Conservation (phyloP, 2,329 filamentous ascomycete species). For the Botrytis sinoallii region DNA sequence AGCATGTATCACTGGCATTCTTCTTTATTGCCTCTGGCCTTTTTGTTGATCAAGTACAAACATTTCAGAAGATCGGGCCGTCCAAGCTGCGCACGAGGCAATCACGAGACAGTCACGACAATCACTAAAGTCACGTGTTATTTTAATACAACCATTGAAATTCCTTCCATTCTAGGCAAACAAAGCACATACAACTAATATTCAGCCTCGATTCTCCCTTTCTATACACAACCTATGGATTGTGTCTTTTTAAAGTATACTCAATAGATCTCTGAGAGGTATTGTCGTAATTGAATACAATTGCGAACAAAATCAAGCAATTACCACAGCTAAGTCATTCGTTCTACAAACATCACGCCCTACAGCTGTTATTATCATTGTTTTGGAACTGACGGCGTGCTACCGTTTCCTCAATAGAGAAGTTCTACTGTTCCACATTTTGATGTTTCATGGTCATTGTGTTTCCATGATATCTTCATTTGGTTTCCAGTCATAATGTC, state of each 20-base stretch:
- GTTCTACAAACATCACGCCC: no score
- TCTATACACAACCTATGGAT: not conserved
- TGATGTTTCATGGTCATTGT: no score
- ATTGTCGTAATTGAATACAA: no score
- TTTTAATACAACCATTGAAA: no score
- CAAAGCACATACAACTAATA: not conserved
- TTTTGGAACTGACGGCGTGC: no score
- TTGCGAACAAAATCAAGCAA: not conserved
- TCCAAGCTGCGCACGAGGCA: not conserved
- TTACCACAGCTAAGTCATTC: no score
- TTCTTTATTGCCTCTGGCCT: not conserved
- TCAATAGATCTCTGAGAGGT: not conserved
- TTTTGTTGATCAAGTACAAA: not conserved
- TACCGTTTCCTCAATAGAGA: no score
- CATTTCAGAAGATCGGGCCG: not conserved
- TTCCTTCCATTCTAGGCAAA: not conserved
- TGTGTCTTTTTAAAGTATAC: no score
- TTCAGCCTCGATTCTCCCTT: not conserved
- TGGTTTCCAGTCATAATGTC: no score
- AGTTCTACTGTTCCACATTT: no score
- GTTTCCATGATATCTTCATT: no score
- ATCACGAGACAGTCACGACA: not conserved
- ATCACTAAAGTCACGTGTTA: not conserved
- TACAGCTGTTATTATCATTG: no score
- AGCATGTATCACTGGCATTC: not conserved